phyloP scores from a whole-genome alignment of 768 basidiomycete species.

The Zangia roseola region DNA sequence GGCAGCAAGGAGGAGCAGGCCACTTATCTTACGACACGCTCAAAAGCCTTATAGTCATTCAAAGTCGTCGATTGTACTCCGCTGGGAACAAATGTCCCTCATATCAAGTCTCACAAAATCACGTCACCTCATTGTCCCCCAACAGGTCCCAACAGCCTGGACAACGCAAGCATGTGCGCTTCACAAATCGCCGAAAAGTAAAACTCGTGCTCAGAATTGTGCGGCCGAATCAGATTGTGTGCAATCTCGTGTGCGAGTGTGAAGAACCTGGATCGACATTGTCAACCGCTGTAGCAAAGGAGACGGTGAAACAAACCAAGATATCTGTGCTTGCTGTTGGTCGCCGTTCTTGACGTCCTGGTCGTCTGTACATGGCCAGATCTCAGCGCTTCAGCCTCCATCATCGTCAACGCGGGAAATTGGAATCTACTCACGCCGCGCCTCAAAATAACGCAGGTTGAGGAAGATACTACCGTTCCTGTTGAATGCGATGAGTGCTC shows the following conservation, averaged over 20 bases:
- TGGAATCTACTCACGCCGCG: slow-evolving; percentile 75
- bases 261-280: slow-evolving; percentile 64
- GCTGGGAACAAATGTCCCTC: no score
- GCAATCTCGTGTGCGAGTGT: slow-evolving; percentile 91
- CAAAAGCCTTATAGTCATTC: no score
- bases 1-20: no score
- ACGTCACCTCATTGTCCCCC: no score
- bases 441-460: slow-evolving; percentile 81
- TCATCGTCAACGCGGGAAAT: background rate
- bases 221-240: slow-evolving; percentile 83
- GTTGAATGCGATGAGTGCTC: slow-evolving; percentile 92
- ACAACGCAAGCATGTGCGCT: slow-evolving; percentile 47
- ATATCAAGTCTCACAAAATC: no score
- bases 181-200: slow-evolving; percentile 92
- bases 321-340: slow-evolving; percentile 65
- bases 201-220: slow-evolving; percentile 93
- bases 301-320: slow-evolving; percentile 53
- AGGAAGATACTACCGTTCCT: slow-evolving; percentile 84
- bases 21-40: no score
- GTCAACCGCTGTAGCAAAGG: background rate
- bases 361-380: slow-evolving; percentile 53
- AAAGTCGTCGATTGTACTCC: no score
- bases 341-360: slow-evolving; percentile 54
- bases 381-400: background rate
- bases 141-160: slow-evolving; percentile 26